Evolutionary conservation across 371 early-diverging fungal genomes (phyloP), one percentile per base, ranked within the genome.

Genomic region (Haplosporangium sp.): DNA sequence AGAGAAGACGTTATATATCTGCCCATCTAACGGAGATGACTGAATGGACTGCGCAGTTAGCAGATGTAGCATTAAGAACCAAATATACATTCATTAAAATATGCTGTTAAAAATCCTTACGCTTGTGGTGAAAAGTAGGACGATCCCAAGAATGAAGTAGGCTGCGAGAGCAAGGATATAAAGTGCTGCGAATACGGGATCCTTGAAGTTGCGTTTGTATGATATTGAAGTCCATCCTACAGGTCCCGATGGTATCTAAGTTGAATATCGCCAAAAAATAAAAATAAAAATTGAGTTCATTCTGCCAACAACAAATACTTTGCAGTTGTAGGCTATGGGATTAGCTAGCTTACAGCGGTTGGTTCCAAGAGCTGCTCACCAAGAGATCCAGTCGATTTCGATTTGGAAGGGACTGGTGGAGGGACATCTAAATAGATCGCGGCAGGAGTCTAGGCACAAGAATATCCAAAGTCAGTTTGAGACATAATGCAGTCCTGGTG

Each of bases 401-500:
- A 67, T 58, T 73, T 69, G 3, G 85, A 65, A 6, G 82, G 61
- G 19, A 84, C 66, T 8, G 85, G 64, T 55, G 82, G 69, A 19
- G 86, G 86, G 34, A 82, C 78, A 69, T 87, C 87, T 42, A 89
- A 79, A 67, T 90, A 90, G 57, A 89, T 89, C 27, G 87, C 84
- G 8, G 89, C 87, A 2, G 89, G 89, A 74, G 85, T 85, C 89
- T 89, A 72, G 35, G 27, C 11, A 15, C 8, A 53, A 42, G 37
- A 60, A 48, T 58, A 38, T 47, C 8, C 55, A 20, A 61, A 3
- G 39, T 59, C 15, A 39, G 39, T 37, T 39, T 27, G 27, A 27
- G 27, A 27, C 27, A 13, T 57, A 15, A 53, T 34, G 19, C 45
- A 45, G 52, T 27, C 34, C 11, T 66, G 65, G 75, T 69, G 75